These are phyloP conservation scores for Warburgia ugandensis DNA, from an alignment of 164 flowering plant genomes.

Conservation along the genomic window DNA sequence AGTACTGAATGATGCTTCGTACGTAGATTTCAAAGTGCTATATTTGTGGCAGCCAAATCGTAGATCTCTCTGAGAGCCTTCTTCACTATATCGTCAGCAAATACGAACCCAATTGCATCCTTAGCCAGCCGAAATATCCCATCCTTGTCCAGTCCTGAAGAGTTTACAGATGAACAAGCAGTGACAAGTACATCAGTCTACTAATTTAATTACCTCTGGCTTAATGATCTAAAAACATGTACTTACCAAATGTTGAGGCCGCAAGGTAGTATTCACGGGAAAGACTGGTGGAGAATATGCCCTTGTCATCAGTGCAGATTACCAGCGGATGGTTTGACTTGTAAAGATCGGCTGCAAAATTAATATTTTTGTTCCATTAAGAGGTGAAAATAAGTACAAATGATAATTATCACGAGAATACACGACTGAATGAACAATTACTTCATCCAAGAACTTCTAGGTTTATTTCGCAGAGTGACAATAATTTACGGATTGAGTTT, in stretches of 20 bases:
- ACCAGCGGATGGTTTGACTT: slow-evolving; percentile 60
- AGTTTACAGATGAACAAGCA: slow-evolving; percentile 5
- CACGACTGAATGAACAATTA: neutral
- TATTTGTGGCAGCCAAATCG: slow-evolving; percentile 39
- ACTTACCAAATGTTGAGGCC: slow-evolving; percentile 70
- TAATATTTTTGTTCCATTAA: neutral
- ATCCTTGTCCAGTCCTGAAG: slow-evolving; percentile 54
- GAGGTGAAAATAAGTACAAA: neutral
- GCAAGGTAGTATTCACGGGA: slow-evolving; percentile 67
- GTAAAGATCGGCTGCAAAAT: slow-evolving; percentile 69
- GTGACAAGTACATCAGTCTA: neutral
- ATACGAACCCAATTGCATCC: slow-evolving; percentile 42
- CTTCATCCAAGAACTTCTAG: no score
- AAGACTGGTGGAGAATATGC: slow-evolving; percentile 85
- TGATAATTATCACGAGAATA: neutral
- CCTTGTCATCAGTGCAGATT: slow-evolving; percentile 87
- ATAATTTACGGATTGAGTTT: neutral
- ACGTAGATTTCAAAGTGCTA: no score
- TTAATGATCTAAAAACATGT: neutral
- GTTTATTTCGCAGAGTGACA: neutral
- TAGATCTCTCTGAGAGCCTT: slow-evolving; percentile 34
- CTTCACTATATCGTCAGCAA: slow-evolving; percentile 62
- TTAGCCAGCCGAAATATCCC: slow-evolving; percentile 62
- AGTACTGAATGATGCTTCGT: no score
- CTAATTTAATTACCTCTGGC: neutral